phyloP scores from a whole-genome alignment of 2,329 filamentous ascomycete genomes.

The Conoideocrella luteorostrata region DNA sequence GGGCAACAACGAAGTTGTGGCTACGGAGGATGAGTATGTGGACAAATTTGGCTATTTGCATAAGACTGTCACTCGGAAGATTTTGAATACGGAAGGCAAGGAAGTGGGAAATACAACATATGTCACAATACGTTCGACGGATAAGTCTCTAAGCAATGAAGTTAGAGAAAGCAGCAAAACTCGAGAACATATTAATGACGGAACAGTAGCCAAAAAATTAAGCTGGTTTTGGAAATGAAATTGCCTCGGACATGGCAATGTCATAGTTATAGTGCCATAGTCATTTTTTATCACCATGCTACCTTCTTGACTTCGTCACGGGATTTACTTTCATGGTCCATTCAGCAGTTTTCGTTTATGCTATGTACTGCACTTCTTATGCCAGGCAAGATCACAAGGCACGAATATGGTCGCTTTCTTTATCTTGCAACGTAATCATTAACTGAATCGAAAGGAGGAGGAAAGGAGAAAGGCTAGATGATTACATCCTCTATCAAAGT shows the following conservation, averaged over 20 bases:
- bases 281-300: too few species aligned
- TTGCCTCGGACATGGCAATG: not conserved
- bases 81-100: conserved; percentile 33
- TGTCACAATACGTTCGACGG: conserved; percentile 24
- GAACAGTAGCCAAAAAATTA: conserved; percentile 18
- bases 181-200: not conserved
- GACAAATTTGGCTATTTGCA: conserved; percentile 38
- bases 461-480: conserved; percentile 8
- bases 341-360: too few species aligned
- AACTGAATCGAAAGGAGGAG: not conserved
- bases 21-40: conserved; percentile 32
- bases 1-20: conserved; percentile 27
- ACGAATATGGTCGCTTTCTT: too few species aligned
- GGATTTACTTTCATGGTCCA: too few species aligned
- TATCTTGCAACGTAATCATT: too few species aligned
- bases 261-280: too few species aligned
- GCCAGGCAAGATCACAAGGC: too few species aligned
- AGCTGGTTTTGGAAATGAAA: conserved; percentile 37
- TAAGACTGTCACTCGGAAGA: conserved; percentile 33
- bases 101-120: conserved; percentile 33
- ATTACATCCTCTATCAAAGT: too few species aligned
- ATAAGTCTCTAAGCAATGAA: conserved; percentile 14
- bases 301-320: too few species aligned
- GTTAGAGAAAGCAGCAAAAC: conserved; percentile 7
- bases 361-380: too few species aligned